phyloP scores from a whole-genome alignment of 2,329 filamentous ascomycete genomes.

The Pseudophaeomoniella oleicola region DNA sequence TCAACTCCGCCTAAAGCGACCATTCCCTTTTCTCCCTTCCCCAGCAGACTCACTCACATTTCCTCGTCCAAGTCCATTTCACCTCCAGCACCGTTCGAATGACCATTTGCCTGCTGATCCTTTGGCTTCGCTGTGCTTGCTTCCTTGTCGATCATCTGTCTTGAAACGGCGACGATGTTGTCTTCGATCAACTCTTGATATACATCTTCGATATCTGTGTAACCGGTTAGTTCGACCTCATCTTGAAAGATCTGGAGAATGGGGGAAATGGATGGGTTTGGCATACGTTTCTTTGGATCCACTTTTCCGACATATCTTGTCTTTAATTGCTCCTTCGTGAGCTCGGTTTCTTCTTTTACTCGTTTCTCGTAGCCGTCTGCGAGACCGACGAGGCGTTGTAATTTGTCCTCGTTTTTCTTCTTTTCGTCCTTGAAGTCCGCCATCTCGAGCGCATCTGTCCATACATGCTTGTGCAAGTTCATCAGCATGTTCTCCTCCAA shows the following conservation, averaged over 20 bases:
- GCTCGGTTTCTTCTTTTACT: constrained; percentile 94
- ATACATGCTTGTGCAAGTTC: constrained; percentile 99
- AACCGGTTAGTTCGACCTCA: too few relatives aligned
- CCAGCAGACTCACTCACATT: constrained; percentile 21
- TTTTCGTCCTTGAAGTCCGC: constrained; percentile 83
- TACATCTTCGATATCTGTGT: constrained; percentile 74
- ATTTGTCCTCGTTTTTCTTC: constrained; percentile 68
- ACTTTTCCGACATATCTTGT: constrained; percentile 98
- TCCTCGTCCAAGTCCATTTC: constrained; percentile 59
- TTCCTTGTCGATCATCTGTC: constrained; percentile 99
- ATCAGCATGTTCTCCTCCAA: constrained; percentile 99
- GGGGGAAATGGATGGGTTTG: neutral
- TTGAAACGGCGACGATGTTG: constrained; percentile 95
- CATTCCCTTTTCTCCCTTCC: too few relatives aligned
- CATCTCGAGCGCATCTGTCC: constrained; percentile 96
- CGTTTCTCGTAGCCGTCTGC: constrained; percentile 97
- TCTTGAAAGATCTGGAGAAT: too few relatives aligned
- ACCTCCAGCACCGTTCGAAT: constrained; percentile 37
- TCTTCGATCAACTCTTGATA: constrained; percentile 96
- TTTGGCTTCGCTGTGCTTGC: constrained; percentile 74
- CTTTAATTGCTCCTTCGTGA: constrained; percentile 95
- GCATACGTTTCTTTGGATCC: constrained; percentile 86
- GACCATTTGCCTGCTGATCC: constrained; percentile 28
- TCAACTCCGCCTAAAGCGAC: too few relatives aligned
- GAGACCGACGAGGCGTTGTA: constrained; percentile 75